phyloP scores from a whole-genome alignment of 257 asterid species.

The Mitragyna speciosa region DNA sequence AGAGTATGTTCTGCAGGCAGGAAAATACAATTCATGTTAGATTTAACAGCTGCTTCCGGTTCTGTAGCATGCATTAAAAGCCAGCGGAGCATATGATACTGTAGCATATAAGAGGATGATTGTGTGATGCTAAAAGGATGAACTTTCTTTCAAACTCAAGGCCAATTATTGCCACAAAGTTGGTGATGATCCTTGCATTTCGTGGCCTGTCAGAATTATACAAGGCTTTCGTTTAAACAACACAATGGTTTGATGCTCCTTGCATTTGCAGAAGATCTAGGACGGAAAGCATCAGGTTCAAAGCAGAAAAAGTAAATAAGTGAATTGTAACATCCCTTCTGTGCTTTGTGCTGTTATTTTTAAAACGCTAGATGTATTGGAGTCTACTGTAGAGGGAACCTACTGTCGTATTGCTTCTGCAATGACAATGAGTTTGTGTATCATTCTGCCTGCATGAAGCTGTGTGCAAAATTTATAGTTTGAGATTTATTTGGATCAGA shows the following conservation, averaged over 20 bases:
- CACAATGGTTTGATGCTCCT: background rate
- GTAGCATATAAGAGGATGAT: too few species aligned
- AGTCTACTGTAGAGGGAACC: background rate
- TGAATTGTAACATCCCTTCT: background rate
- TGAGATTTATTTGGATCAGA: background rate
- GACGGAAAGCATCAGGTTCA: background rate
- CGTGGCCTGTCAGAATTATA: background rate
- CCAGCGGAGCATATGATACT: background rate
- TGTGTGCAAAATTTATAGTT: background rate
- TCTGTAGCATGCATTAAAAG: constrained; percentile 2
- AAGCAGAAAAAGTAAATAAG: background rate
- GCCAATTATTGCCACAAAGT: background rate
- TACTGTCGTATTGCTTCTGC: background rate
- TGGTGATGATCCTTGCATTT: too few species aligned
- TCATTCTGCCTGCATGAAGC: background rate
- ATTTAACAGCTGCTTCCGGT: background rate
- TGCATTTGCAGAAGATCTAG: background rate
- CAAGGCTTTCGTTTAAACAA: background rate
- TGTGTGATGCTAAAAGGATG: background rate
- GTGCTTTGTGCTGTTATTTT: background rate
- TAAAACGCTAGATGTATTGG: background rate
- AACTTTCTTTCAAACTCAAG: background rate
- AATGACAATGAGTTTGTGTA: background rate
- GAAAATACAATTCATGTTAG: background rate
- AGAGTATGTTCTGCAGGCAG: constrained; percentile 17